Conservation (phyloP, 2,329 filamentous ascomycete species). For the Sclerotinia spermophila region DNA sequence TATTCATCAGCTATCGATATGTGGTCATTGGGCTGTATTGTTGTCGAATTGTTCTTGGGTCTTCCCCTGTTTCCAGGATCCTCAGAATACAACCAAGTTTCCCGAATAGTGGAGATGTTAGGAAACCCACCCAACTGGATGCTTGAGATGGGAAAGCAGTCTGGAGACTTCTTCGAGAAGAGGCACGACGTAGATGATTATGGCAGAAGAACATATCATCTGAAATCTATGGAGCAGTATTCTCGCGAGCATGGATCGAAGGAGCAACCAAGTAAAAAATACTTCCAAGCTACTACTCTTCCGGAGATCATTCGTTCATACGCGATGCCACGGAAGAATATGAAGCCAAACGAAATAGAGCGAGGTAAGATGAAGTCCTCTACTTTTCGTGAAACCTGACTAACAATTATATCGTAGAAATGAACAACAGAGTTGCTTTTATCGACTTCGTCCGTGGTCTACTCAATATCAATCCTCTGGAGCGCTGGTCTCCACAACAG, state of each 20-base stretch:
- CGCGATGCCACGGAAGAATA: conserved; percentile 97
- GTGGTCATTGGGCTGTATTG: conserved; percentile 98
- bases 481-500: conserved; percentile 96
- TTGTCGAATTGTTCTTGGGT: conserved; percentile 94
- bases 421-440: conserved; percentile 95
- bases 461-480: conserved; percentile 89
- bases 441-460: conserved; percentile 96
- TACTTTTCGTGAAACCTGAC: conserved; percentile 19
- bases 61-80: conserved; percentile 93
- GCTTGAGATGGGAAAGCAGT: conserved; percentile 98
- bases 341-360: conserved; percentile 96
- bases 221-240: conserved; percentile 98
- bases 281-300: conserved; percentile 90
- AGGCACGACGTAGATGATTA: conserved; percentile 77
- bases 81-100: conserved; percentile 98
- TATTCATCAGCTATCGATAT: conserved; percentile 99
- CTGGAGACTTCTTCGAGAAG: conserved; percentile 96
- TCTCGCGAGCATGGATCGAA: conserved; percentile 93
- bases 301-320: conserved; percentile 98
- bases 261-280: conserved; percentile 99
- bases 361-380: conserved; percentile 61
- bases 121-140: conserved; percentile 97
- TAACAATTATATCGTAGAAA: conserved; percentile 58
- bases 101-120: conserved; percentile 96
- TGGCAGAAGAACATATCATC: conserved; percentile 80